These are phyloP conservation scores for Xylariaceae sp. DNA, from an alignment of 2,329 filamentous ascomycete genomes.

Conservation along the genomic window DNA sequence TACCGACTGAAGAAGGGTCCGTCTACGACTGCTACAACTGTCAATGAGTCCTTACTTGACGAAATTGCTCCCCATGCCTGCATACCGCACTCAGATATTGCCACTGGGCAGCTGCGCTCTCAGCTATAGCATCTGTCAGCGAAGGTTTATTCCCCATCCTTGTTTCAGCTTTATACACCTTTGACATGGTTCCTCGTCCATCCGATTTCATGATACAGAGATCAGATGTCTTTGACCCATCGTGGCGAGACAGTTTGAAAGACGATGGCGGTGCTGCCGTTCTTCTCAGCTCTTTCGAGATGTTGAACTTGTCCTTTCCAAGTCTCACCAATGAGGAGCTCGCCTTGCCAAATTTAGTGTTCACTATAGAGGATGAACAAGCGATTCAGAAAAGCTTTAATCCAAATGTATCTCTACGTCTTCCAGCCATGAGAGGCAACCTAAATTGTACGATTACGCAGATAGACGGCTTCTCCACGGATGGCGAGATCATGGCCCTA, in stretches of 20 bases:
- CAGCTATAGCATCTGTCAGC: neutral
- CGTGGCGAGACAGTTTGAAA: conserved; percentile 2
- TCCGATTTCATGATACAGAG: neutral
- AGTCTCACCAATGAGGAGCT: conserved; percentile 4
- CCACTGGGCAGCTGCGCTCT: conserved; percentile 4
- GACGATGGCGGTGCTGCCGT: conserved; percentile 6
- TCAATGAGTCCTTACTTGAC: conserved; percentile 1
- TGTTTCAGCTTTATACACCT: conserved; percentile 3
- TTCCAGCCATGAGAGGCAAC: conserved; percentile 5
- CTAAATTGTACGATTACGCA: neutral
- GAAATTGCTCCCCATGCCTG: conserved; percentile 3
- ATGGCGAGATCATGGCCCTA: neutral
- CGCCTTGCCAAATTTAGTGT: neutral
- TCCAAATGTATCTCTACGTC: conserved; percentile 2
- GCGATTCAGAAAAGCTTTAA: neutral
- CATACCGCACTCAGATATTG: neutral
- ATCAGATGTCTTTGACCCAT: neutral
- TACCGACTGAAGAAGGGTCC: neutral
- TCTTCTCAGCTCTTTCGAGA: conserved; percentile 4
- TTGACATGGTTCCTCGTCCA: conserved; percentile 3
- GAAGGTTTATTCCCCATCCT: conserved; percentile 1
- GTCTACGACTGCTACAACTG: neutral
- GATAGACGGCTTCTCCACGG: neutral
- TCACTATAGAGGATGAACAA: neutral
- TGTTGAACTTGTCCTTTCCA: conserved; percentile 6